These are phyloP conservation scores for Penstemon davidsonii DNA, from an alignment of 257 asterid species.

Conservation along the genomic window DNA sequence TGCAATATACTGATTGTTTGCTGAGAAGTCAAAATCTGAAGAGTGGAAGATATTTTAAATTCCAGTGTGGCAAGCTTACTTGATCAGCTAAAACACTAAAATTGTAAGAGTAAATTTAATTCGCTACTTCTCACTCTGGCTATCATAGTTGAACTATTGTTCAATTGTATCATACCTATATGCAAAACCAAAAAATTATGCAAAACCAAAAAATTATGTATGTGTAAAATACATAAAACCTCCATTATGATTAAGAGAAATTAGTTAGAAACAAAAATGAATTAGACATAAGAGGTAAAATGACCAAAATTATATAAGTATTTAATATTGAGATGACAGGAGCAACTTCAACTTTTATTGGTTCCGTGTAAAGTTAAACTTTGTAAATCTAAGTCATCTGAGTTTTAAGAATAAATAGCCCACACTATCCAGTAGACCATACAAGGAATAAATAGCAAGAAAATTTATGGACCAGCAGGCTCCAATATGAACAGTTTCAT, in stretches of 20 bases:
- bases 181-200: not conserved
- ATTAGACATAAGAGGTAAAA: not conserved
- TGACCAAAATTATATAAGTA: not conserved
- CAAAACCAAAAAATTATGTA: not conserved
- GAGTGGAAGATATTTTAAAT: conserved; percentile 28
- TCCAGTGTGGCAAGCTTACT: conserved; percentile 19
- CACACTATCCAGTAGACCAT: not conserved
- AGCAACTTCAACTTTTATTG: not conserved
- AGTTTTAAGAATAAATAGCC: conserved; percentile 3
- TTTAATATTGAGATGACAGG: not conserved
- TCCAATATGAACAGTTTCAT: not conserved
- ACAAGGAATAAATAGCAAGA: not conserved
- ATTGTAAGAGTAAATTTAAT: conserved; percentile 4
- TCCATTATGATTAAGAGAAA: not conserved
- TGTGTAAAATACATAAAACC: not conserved
- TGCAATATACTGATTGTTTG: conserved; percentile 92
- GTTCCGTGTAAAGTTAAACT: not conserved
- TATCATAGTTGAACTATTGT: not conserved
- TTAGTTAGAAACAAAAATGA: not conserved
- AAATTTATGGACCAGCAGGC: not conserved
- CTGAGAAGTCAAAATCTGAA: conserved; percentile 97
- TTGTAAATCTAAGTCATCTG: not conserved
- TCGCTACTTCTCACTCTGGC: not conserved
- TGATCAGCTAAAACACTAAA: conserved; percentile 17
- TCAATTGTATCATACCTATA: not conserved